Percentiles rank a stretch among this genome's conserved stretches.
These are phyloP conservation scores for Amanita rubescens DNA, from an alignment of 768 basidiomycete genomes.

Conservation along the genomic window DNA sequence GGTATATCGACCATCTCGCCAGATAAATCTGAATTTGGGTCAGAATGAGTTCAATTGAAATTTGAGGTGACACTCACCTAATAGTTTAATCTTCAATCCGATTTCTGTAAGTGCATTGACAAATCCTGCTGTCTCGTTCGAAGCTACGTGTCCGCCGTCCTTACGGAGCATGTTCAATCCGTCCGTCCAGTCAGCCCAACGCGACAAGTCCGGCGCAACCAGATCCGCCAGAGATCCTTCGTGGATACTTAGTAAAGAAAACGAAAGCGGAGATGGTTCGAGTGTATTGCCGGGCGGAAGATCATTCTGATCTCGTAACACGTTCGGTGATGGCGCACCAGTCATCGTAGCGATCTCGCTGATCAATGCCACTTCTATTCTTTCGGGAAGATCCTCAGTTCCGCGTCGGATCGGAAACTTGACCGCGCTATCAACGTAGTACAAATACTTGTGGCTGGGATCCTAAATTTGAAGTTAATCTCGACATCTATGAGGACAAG, in stretches of 20 bases:
- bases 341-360: constrained; percentile 74
- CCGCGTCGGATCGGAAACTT: constrained; percentile 77
- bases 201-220: constrained; percentile 67
- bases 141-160: constrained; percentile 77
- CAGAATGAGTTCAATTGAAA: not conserved
- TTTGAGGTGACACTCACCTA: constrained; percentile 46
- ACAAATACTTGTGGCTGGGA: constrained; percentile 69
- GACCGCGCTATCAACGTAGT: constrained; percentile 74
- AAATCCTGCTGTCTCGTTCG: constrained; percentile 80
- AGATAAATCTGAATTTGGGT: constrained; percentile 54
- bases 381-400: constrained; percentile 81
- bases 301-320: constrained; percentile 54
- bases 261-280: constrained; percentile 63
- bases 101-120: constrained; percentile 86
- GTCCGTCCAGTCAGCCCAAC: constrained; percentile 94
- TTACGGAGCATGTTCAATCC: constrained; percentile 82
- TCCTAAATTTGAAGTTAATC: constrained; percentile 42
- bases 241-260: constrained; percentile 63
- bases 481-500: not conserved
- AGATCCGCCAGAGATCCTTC: constrained; percentile 73
- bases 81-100: constrained; percentile 83
- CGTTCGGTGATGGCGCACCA: constrained; percentile 60
- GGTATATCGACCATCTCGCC: constrained; percentile 90
- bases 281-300: constrained; percentile 40
- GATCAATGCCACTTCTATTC: constrained; percentile 74